Evolutionary conservation across 192 early-diverging fungal genomes (phyloP).

Genomic region (Backusella tarrabulga): DNA sequence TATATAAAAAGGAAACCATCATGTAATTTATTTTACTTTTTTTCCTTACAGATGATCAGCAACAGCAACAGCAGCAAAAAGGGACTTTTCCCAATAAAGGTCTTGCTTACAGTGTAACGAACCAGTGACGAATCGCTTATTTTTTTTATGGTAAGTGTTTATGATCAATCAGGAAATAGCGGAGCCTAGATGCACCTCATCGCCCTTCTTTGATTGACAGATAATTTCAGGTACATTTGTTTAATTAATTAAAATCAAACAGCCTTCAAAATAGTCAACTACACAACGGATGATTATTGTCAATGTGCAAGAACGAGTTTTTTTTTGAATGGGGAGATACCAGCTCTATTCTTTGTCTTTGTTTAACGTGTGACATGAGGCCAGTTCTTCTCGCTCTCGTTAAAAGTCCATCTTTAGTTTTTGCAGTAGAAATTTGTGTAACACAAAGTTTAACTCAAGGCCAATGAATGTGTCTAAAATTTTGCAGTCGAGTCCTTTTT

Average conservation of each 20-base stretch:
- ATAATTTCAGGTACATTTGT: neutral
- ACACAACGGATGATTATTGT: neutral
- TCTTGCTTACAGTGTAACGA: neutral
- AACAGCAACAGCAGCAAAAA: neutral
- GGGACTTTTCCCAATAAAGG: neutral
- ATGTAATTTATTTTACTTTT: neutral
- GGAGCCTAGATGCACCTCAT: neutral
- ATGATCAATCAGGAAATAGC: neutral
- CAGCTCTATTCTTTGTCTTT: neutral
- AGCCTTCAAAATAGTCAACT: neutral
- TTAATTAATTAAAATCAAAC: neutral
- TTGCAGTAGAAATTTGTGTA: neutral
- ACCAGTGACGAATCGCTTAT: neutral
- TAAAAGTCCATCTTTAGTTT: neutral
- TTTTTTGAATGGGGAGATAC: neutral
- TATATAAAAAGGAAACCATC: constrained; percentile 7
- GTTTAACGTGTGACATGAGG: neutral
- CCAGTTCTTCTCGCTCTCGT: neutral
- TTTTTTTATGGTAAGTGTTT: neutral
- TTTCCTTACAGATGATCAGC: neutral
- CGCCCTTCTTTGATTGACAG: neutral
- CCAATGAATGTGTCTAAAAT: neutral
- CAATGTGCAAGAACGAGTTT: neutral
- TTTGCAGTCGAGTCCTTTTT: neutral
- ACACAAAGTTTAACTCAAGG: neutral